phyloP scores from a whole-genome alignment of 2,329 filamentous ascomycete species.

The Xylariales sp. region DNA sequence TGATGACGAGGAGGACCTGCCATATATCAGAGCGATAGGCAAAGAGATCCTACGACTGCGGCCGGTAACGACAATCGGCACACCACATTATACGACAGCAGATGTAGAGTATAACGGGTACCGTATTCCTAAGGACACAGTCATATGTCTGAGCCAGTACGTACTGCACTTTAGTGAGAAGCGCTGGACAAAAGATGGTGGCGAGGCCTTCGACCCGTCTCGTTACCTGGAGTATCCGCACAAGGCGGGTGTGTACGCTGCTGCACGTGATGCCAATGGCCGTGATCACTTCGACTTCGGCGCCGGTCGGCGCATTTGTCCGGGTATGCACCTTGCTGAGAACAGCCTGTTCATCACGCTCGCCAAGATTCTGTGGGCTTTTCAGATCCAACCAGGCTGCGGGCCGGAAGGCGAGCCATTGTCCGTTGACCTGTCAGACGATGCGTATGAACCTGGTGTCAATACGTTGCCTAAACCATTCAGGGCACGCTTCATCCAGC shows the following conservation, averaged over 20 bases:
- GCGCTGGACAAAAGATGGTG: not conserved
- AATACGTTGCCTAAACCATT: conserved; percentile 1
- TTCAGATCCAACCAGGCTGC: conserved; percentile 15
- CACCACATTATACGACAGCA: conserved; percentile 43
- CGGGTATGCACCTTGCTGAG: conserved; percentile 31
- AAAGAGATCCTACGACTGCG: conserved; percentile 55
- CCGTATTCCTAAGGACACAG: conserved; percentile 42
- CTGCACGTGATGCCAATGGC: conserved; percentile 10
- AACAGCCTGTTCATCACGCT: conserved; percentile 25
- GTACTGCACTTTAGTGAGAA: not conserved
- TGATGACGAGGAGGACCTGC: conserved; percentile 42
- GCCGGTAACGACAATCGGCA: conserved; percentile 45
- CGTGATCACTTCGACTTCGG: conserved; percentile 31
- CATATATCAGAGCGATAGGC: conserved; percentile 48
- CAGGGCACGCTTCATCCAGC: not conserved
- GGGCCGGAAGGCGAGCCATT: conserved; percentile 6
- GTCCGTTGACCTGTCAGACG: conserved; percentile 5
- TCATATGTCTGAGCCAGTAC: not conserved
- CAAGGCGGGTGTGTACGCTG: conserved; percentile 9
- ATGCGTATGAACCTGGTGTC: not conserved
- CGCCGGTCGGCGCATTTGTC: conserved; percentile 30
- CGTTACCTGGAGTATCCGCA: not conserved
- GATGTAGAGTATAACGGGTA: conserved; percentile 44
- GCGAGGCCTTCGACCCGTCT: not conserved
- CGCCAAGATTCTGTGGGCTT: conserved; percentile 28